Percentiles rank a stretch among this genome's conserved stretches.
Evolutionary conservation across 495 filamentous ascomycete species (phyloP).

Genomic region (Letharia columbiana): DNA sequence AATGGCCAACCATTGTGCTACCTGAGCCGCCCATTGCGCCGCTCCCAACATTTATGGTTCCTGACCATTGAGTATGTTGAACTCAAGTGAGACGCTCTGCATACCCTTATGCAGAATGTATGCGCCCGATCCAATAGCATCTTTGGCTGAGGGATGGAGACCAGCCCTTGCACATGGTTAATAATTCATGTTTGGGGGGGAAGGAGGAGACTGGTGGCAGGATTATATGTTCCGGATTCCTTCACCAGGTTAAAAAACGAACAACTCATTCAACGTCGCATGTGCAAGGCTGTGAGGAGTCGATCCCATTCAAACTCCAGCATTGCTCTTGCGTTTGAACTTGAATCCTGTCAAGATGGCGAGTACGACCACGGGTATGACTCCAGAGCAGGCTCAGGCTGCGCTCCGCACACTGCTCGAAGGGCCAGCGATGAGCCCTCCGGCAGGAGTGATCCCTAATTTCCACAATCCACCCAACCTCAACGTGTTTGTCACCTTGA

Average conservation of each 20-base stretch:
- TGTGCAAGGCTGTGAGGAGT: not conserved
- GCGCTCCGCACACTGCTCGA: conserved; percentile 2
- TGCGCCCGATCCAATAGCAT: not conserved
- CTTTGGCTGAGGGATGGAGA: not conserved
- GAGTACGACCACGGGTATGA: not conserved
- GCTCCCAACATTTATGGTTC: not conserved
- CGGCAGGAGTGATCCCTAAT: conserved; percentile 4
- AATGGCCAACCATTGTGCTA: not conserved
- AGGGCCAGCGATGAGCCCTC: conserved; percentile 15
- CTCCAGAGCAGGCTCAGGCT: conserved; percentile 11
- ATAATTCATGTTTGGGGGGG: not conserved
- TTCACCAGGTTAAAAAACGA: not conserved
- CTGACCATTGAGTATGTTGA: not conserved
- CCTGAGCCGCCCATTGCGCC: not conserved
- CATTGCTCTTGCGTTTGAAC: not conserved
- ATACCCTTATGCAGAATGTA: not conserved
- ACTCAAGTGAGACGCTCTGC: not conserved
- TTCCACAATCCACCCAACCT: conserved; percentile 5
- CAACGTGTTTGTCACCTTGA: not conserved
- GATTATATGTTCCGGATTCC: not conserved
- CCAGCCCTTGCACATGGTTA: not conserved
- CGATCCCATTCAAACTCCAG: not conserved
- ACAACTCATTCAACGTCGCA: not conserved
- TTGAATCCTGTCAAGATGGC: not conserved
- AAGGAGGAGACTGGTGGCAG: too few relatives aligned